Conservation (phyloP, 164 flowering plant genomes). For the Tetrastigma voinierianum region DNA sequence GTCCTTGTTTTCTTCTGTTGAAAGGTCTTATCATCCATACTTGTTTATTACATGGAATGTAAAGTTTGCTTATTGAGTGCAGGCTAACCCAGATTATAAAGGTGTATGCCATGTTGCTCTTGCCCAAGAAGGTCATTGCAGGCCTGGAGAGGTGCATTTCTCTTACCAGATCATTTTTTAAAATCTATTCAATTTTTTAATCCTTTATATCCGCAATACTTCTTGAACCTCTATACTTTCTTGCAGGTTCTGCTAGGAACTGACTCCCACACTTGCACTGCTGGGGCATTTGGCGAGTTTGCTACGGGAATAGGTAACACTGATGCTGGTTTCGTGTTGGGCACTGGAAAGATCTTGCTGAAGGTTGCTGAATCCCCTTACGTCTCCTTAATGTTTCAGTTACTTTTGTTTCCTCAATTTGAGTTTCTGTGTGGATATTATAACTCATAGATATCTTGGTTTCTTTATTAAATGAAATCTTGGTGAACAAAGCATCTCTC, state of each 20-base stretch:
- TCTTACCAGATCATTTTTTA: background rate
- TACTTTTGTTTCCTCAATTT: too few relatives aligned
- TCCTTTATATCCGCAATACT: background rate
- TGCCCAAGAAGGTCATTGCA: slow-evolving; percentile 99
- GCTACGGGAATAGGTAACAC: slow-evolving; percentile 98
- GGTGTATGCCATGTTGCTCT: slow-evolving; percentile 99
- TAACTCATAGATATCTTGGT: too few relatives aligned
- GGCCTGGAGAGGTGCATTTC: slow-evolving; percentile 91
- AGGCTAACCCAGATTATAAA: slow-evolving; percentile 98
- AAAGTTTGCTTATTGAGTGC: slow-evolving; percentile 15
- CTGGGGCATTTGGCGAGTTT: slow-evolving; percentile 99
- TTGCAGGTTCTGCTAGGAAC: slow-evolving; percentile 89
- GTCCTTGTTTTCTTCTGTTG: too few relatives aligned
- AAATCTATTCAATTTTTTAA: background rate
- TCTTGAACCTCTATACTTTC: slow-evolving; percentile 3
- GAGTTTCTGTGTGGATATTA: too few relatives aligned
- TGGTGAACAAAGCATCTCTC: too few relatives aligned
- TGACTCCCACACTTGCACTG: slow-evolving; percentile 98
- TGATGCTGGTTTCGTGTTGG: slow-evolving; percentile 95
- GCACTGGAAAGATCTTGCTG: slow-evolving; percentile 85
- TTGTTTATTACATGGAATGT: background rate
- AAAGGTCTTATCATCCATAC: too few relatives aligned
- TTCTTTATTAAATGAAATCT: too few relatives aligned
- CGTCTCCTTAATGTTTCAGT: too few relatives aligned
- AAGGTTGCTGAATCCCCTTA: slow-evolving; percentile 48